Conservation (phyloP, 129 eudicot species). For the Gnaphalium uliginosum region DNA sequence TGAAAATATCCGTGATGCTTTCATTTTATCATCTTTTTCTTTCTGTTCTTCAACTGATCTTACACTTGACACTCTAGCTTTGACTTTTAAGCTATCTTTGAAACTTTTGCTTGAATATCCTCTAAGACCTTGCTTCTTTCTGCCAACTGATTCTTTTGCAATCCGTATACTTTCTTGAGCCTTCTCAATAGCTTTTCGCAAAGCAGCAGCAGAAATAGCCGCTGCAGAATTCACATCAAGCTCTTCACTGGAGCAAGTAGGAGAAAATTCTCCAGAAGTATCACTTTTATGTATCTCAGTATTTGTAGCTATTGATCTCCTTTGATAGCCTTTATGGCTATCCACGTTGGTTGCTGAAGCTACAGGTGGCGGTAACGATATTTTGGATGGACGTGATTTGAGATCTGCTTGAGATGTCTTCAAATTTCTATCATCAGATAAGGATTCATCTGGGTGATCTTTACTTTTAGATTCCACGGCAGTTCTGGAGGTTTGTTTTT, state of each 20-base stretch:
- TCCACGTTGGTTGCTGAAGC: slow-evolving; percentile 30
- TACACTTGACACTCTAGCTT: slow-evolving; percentile 34
- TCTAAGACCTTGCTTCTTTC: slow-evolving; percentile 55
- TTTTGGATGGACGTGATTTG: slow-evolving; percentile 43
- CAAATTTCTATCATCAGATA: slow-evolving; percentile 38
- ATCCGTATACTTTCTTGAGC: slow-evolving; percentile 90
- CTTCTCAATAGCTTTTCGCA: slow-evolving; percentile 82
- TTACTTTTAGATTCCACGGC: slow-evolving; percentile 37
- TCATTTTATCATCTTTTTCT: slow-evolving; percentile 31
- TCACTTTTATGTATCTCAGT: slow-evolving; percentile 36
- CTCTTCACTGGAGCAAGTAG: slow-evolving; percentile 55
- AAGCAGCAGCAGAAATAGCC: slow-evolving; percentile 73
- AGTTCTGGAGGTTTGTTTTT: slow-evolving; percentile 32
- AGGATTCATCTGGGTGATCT: slow-evolving; percentile 37
- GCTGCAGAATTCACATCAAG: slow-evolving; percentile 79
- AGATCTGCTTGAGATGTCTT: slow-evolving; percentile 37
- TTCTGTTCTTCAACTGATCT: slow-evolving; percentile 34
- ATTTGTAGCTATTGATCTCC: slow-evolving; percentile 34
- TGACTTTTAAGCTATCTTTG: slow-evolving; percentile 50
- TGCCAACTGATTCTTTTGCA: slow-evolving; percentile 75
- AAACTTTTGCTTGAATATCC: slow-evolving; percentile 45
- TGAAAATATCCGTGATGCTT: slow-evolving; percentile 16
- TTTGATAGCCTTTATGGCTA: slow-evolving; percentile 32
- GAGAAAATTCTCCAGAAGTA: slow-evolving; percentile 38
- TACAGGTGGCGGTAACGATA: slow-evolving; percentile 37